These are phyloP conservation scores for Euphorbia schlechtendalii DNA, from an alignment of 441 rosid species.

Conservation along the genomic window DNA sequence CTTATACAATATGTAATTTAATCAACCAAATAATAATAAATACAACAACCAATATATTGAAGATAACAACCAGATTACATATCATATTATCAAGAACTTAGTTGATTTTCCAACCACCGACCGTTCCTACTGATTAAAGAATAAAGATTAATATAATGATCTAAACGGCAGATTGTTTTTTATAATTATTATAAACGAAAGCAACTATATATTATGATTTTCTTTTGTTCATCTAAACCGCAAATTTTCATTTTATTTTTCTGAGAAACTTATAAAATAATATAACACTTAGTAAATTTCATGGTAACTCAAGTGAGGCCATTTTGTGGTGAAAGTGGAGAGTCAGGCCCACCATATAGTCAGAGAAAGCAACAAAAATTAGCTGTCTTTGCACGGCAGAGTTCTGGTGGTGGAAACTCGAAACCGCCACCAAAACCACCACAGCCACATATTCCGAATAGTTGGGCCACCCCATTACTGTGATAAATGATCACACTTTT, in stretches of 20 bases:
- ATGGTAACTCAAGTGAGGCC: too few species aligned
- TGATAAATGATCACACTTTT: background rate
- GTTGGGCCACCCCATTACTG: background rate
- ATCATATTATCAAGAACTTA: background rate
- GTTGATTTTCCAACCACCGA: conserved; percentile 3
- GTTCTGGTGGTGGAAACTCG: conserved; percentile 14
- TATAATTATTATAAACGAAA: too few species aligned
- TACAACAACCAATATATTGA: too few species aligned
- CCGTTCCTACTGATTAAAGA: background rate
- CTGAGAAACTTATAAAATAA: too few species aligned
- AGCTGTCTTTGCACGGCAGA: conserved; percentile 16
- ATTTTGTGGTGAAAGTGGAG: background rate
- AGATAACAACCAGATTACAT: background rate
- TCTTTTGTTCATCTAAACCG: too few species aligned
- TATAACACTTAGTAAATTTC: too few species aligned
- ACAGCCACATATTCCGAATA: background rate
- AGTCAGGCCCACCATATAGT: background rate
- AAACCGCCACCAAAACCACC: conserved; percentile 13
- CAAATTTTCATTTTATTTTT: too few species aligned
- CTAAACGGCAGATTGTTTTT: too few species aligned
- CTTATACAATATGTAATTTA: too few species aligned
- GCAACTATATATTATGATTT: too few species aligned
- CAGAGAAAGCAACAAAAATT: too few species aligned
- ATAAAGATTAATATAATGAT: too few species aligned
- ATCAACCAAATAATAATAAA: background rate